Conservation (phyloP, 345 rosid species). For the Anastatica hierochuntica region DNA sequence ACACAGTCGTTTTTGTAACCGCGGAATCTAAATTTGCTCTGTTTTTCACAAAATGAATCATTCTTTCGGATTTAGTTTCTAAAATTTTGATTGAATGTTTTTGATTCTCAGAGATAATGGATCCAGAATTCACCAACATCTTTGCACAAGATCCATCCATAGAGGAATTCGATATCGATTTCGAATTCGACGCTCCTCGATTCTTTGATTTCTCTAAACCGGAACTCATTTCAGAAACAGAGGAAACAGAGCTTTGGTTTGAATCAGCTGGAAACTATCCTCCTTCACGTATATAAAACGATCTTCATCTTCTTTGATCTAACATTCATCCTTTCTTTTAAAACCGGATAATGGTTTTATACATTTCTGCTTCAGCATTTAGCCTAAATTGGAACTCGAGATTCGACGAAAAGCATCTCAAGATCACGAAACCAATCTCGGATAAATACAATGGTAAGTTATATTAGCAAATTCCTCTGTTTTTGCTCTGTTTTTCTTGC, state of each 20-base stretch:
- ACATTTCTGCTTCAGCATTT: conserved; percentile 2
- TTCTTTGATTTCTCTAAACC: conserved; percentile 46
- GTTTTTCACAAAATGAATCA: too few species aligned
- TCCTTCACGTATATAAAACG: conserved; percentile 86
- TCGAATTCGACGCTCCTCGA: conserved; percentile 70
- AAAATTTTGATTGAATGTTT: background rate
- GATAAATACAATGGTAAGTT: conserved; percentile 18
- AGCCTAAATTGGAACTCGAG: conserved; percentile 20
- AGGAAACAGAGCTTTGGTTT: conserved; percentile 59
- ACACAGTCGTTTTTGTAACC: conserved; percentile 19
- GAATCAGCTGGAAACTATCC: conserved; percentile 41
- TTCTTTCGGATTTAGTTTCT: too few species aligned
- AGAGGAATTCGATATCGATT: conserved; percentile 38
- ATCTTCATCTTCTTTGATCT: background rate
- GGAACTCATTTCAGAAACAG: conserved; percentile 36
- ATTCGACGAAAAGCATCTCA: conserved; percentile 1
- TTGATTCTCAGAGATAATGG: conserved; percentile 2
- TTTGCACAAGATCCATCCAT: background rate
- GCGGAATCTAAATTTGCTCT: conserved; percentile 9
- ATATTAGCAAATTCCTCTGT: background rate
- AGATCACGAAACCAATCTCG: conserved; percentile 11
- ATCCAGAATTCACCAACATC: conserved; percentile 14
- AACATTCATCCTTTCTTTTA: background rate
- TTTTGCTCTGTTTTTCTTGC: conserved; percentile 3
- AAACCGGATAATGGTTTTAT: background rate